phyloP scores from a whole-genome alignment of 2,329 filamentous ascomycete genomes.

The Fusarium napiforme region DNA sequence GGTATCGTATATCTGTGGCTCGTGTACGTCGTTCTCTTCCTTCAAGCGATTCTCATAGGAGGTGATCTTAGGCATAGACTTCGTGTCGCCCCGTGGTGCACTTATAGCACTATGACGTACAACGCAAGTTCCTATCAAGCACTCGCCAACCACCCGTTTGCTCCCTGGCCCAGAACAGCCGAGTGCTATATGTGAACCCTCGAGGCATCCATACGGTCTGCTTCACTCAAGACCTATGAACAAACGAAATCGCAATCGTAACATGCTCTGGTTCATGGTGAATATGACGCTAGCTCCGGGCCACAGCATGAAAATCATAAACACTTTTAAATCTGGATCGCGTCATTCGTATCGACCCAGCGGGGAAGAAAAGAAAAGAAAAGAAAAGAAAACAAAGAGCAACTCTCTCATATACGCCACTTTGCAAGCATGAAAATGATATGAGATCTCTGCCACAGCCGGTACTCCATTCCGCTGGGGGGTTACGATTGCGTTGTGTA shows the following conservation, averaged over 20 bases:
- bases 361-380: background rate
- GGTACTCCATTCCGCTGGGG: conserved; percentile 6
- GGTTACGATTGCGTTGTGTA: conserved; percentile 29
- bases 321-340: conserved; percentile 34
- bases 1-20: conserved; percentile 32
- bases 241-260: conserved; percentile 29
- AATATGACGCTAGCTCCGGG: conserved; percentile 16
- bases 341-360: conserved; percentile 31
- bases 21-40: conserved; percentile 10
- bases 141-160: background rate
- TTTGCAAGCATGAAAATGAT: background rate
- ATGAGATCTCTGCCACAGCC: conserved; percentile 4
- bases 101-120: conserved; percentile 8
- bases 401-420: conserved; percentile 17
- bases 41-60: background rate
- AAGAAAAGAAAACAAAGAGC: background rate
- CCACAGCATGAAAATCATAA: conserved; percentile 35
- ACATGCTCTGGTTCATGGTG: conserved; percentile 32
- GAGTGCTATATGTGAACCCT: conserved; percentile 16
- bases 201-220: conserved; percentile 31
- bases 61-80: background rate
- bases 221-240: conserved; percentile 20
- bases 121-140: conserved; percentile 15
- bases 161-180: conserved; percentile 19
- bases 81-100: conserved; percentile 3